Conservation (phyloP, 768 basidiomycete species). For the Panellus pusillus region DNA sequence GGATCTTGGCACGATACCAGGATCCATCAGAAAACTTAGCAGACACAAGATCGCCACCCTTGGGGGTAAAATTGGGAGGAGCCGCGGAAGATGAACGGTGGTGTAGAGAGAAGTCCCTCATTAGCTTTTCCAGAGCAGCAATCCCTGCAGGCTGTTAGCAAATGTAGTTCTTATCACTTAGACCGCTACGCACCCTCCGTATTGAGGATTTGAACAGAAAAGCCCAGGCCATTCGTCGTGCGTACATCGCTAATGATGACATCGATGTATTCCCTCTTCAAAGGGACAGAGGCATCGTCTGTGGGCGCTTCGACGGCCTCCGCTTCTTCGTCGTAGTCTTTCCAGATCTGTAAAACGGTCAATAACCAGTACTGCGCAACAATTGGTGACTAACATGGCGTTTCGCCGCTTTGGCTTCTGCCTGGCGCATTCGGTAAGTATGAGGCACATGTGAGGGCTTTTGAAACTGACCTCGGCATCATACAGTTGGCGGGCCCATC, state of each 20-base stretch:
- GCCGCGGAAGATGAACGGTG: slow-evolving; percentile 64
- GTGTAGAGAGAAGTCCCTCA: slow-evolving; percentile 89
- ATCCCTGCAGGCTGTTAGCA: slow-evolving; percentile 57
- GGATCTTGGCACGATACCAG: slow-evolving; percentile 96
- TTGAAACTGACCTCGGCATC: slow-evolving; percentile 69
- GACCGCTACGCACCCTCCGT: slow-evolving; percentile 66
- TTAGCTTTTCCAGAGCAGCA: slow-evolving; percentile 87
- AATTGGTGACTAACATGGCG: slow-evolving; percentile 62
- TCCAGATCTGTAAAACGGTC: slow-evolving; percentile 69
- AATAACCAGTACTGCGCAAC: background rate
- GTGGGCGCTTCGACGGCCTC: slow-evolving; percentile 51
- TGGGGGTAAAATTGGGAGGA: slow-evolving; percentile 74
- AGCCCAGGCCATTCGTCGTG: slow-evolving; percentile 68
- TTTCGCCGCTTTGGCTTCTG: slow-evolving; percentile 76
- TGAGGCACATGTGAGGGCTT: background rate
- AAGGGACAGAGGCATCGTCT: slow-evolving; percentile 46
- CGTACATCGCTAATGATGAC: slow-evolving; percentile 90
- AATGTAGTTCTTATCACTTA: background rate
- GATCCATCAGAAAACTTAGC: slow-evolving; percentile 92
- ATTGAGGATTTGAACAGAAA: slow-evolving; percentile 93
- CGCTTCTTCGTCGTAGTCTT: slow-evolving; percentile 74
- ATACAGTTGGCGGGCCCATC: slow-evolving; percentile 78
- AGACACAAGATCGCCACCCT: slow-evolving; percentile 86
- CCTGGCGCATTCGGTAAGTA: slow-evolving; percentile 36
- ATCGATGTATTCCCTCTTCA: slow-evolving; percentile 88